Percentiles rank a stretch among this genome's conserved stretches.
Evolutionary conservation across 495 filamentous ascomycete genomes (phyloP).

Genomic region (Hypomontagnella monticulosa): DNA sequence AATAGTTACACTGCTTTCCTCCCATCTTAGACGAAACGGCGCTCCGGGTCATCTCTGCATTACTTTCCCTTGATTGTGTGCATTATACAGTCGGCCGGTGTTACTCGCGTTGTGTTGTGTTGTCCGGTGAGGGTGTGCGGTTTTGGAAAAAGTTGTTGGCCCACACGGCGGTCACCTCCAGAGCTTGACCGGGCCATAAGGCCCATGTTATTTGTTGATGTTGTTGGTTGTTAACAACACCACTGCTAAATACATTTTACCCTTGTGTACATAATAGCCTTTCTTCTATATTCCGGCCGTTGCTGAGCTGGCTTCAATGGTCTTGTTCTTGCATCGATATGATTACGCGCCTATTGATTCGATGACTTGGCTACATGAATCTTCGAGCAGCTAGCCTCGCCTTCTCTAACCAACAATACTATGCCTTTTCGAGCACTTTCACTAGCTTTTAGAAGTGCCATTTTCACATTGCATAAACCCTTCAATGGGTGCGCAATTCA

Average conservation of each 20-base stretch:
- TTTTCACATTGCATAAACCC: constrained; percentile 3
- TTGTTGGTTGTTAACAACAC: constrained; percentile 18
- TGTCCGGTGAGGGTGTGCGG: constrained; percentile 29
- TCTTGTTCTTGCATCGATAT: constrained; percentile 9
- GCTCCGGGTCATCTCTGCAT: constrained; percentile 39
- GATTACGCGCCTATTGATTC: constrained; percentile 11
- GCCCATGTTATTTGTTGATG: constrained; percentile 27
- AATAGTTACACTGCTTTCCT: constrained; percentile 42
- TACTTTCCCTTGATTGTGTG: constrained; percentile 35
- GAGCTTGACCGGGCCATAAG: constrained; percentile 24
- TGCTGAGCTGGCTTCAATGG: constrained; percentile 26
- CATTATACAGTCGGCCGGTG: constrained; percentile 38
- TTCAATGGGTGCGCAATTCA: constrained; percentile 11
- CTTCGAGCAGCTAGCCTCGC: constrained; percentile 13
- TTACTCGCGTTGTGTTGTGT: constrained; percentile 30
- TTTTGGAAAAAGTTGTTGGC: constrained; percentile 35
- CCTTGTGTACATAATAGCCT: constrained; percentile 35
- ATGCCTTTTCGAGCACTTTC: background rate
- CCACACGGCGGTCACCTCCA: constrained; percentile 24
- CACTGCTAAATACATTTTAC: constrained; percentile 35
- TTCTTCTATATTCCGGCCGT: constrained; percentile 20
- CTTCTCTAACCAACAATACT: constrained; percentile 19
- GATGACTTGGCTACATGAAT: constrained; percentile 20
- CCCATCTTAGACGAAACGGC: constrained; percentile 38
- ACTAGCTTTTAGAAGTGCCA: background rate